Evolutionary conservation across 371 early-diverging fungal genomes (phyloP), one percentile per base, ranked within the genome.

Genomic region (Sporodiniella umbellata): DNA sequence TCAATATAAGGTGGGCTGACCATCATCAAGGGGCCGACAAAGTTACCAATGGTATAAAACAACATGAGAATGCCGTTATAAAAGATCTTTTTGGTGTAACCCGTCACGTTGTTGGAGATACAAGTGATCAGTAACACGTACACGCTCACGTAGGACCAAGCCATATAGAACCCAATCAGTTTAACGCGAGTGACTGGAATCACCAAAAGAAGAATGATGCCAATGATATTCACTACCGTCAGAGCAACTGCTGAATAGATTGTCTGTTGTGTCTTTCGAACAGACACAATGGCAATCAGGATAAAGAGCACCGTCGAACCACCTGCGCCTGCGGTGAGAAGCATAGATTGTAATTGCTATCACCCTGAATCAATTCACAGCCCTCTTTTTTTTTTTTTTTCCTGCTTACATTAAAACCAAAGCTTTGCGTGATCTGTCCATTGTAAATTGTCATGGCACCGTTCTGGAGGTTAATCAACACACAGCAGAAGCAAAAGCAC

Each of bases 11-110:
- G 45, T 2, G 69, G 60, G 0, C 33, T 43, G 21, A 44, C 44
- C 60, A 75, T 66, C 48, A 74, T 51, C 4, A 70, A 42, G 6
- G 70, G 71, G 3, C 67, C 70, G 19, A 60, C 45, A 50, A 58
- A 58, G 33, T 68, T 64, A 21, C 69, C 69, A n/a, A 63, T 22
- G 12, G 69, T 60, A 25, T 58, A 61, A 33, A 57, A 60, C 8
- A 68, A 51, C 47, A 68, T 56, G 24, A 58, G 22, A 11, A 59
- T 35, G 15, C 60, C 56, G 15, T 63, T 67, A 23, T 60, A 60
- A 33, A 64, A 55, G 10, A 60, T 53, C 26, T 64, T 64, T 25
- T 64, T 64, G 11, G 65, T 67, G 37, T 63, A 59, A 5, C 68
- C 68, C 3, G 64, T 44, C 18, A 63, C 60, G 10, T 67, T 67